These are phyloP conservation scores for Ascochyta pisi DNA, from an alignment of 2,329 filamentous ascomycete species.

Conservation along the genomic window DNA sequence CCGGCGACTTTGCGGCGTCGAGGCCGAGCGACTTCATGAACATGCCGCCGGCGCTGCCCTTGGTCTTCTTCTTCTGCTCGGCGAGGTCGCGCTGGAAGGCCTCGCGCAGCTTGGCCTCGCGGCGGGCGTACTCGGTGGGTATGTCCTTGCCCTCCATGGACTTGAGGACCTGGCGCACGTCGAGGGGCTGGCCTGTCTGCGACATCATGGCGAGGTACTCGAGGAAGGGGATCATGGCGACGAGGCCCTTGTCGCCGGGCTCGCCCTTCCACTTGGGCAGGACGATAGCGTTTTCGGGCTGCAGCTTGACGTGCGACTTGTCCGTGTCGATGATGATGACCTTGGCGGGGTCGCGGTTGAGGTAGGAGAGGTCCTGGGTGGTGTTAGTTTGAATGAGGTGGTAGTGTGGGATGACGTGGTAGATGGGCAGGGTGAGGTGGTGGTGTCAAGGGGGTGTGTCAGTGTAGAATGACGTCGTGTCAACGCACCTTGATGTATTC, in stretches of 20 bases:
- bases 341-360: conserved; percentile 95
- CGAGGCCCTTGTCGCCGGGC: conserved; percentile 81
- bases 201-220: conserved; percentile 94
- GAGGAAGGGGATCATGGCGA: conserved; percentile 91
- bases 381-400: too few relatives aligned
- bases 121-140: conserved; percentile 84
- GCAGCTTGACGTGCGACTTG: conserved; percentile 78
- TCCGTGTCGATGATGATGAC: conserved; percentile 94
- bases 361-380: conserved; percentile 86
- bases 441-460: too few relatives aligned
- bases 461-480: too few relatives aligned
- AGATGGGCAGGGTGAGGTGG: too few relatives aligned
- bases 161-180: conserved; percentile 84
- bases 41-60: conserved; percentile 69
- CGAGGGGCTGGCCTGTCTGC: conserved; percentile 67
- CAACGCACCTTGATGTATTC: conserved; percentile 87
- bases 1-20: conserved; percentile 63
- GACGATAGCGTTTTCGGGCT: conserved; percentile 96
- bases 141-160: conserved; percentile 91
- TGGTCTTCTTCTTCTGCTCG: conserved; percentile 68
- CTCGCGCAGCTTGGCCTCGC: conserved; percentile 84
- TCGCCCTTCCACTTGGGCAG: conserved; percentile 90
- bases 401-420: too few relatives aligned
- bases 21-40: conserved; percentile 78
- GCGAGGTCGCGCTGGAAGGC: conserved; percentile 82